A percentile compares a stretch with the other conserved stretches of the same genome.
Conservation (phyloP, 1,284 basidiomycete genomes). For the Sporisorium reilianum region DNA sequence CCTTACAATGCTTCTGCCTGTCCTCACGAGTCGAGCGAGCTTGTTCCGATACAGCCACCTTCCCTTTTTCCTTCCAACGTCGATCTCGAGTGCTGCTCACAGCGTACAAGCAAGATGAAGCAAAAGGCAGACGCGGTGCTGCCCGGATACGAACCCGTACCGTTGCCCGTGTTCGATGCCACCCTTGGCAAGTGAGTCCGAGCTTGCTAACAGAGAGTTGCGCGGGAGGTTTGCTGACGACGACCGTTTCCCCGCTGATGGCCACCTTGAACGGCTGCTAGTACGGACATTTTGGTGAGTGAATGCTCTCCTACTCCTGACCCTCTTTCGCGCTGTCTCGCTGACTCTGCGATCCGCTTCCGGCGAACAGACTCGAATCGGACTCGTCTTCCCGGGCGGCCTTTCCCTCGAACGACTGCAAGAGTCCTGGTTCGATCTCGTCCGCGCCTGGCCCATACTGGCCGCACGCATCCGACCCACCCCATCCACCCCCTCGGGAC, state of each 20-base stretch:
- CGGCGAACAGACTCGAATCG: constrained; percentile 14
- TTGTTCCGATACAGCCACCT: too few relatives aligned
- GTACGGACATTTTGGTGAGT: background rate
- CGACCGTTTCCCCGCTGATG: too few relatives aligned
- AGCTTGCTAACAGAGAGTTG: background rate
- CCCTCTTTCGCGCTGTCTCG: background rate
- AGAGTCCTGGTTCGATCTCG: constrained; percentile 25
- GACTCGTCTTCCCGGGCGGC: constrained; percentile 10
- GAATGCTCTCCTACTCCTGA: too few relatives aligned
- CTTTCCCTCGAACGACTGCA: constrained; percentile 14
- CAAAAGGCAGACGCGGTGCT: background rate
- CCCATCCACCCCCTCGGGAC: constrained; percentile 14
- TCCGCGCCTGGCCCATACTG: constrained; percentile 29
- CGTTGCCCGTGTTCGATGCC: constrained; percentile 19
- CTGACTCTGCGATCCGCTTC: background rate
- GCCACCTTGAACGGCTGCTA: background rate
- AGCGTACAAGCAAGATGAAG: background rate
- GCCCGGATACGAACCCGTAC: constrained; percentile 10
- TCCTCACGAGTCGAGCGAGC: too few relatives aligned
- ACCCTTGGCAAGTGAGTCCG: constrained; percentile 16
- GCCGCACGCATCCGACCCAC: constrained; percentile 27
- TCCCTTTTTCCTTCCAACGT: too few relatives aligned
- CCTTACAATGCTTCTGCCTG: too few relatives aligned
- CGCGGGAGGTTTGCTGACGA: background rate
- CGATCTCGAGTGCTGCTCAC: too few relatives aligned